A percentile compares a stretch with the other conserved stretches of the same genome.
phyloP scores from a whole-genome alignment of 768 basidiomycete species.

The Ramaria sp. region DNA sequence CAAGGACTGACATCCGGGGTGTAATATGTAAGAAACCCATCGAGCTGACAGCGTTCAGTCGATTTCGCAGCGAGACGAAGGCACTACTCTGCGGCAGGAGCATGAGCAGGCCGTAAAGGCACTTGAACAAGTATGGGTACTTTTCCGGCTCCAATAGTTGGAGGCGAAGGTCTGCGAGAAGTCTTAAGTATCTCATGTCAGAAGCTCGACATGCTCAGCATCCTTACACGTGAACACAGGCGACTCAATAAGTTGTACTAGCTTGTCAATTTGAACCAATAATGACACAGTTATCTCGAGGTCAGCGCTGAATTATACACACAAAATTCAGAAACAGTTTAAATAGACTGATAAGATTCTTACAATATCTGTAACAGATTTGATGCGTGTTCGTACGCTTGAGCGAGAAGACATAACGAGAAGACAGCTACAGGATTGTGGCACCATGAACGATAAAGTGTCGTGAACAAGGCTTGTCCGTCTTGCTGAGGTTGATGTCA shows the following conservation, averaged over 20 bases:
- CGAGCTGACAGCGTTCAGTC: constrained; percentile 90
- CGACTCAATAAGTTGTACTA: constrained; percentile 95
- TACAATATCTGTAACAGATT: constrained; percentile 94
- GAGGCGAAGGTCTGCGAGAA: constrained; percentile 58
- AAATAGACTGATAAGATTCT: constrained; percentile 18
- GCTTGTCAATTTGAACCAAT: constrained; percentile 92
- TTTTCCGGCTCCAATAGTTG: constrained; percentile 95
- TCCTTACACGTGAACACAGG: constrained; percentile 92
- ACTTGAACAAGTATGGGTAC: constrained; percentile 95
- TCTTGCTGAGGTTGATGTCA: constrained; percentile 53
- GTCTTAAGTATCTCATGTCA: neutral
- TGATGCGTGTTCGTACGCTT: constrained; percentile 98
- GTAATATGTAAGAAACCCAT: constrained; percentile 88
- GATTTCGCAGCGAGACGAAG: constrained; percentile 88
- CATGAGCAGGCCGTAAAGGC: constrained; percentile 95
- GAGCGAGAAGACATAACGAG: constrained; percentile 89
- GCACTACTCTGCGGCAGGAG: constrained; percentile 93
- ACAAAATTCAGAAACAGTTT: neutral
- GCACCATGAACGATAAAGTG: constrained; percentile 95
- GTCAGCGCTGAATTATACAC: constrained; percentile 56
- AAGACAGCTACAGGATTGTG: constrained; percentile 97
- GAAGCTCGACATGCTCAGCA: neutral
- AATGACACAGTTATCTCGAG: constrained; percentile 92
- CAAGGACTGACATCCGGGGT: constrained; percentile 59
- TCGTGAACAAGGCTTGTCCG: constrained; percentile 90